Conservation (phyloP, 352 stramenopile genomes). For the Plasmopara viticola region DNA sequence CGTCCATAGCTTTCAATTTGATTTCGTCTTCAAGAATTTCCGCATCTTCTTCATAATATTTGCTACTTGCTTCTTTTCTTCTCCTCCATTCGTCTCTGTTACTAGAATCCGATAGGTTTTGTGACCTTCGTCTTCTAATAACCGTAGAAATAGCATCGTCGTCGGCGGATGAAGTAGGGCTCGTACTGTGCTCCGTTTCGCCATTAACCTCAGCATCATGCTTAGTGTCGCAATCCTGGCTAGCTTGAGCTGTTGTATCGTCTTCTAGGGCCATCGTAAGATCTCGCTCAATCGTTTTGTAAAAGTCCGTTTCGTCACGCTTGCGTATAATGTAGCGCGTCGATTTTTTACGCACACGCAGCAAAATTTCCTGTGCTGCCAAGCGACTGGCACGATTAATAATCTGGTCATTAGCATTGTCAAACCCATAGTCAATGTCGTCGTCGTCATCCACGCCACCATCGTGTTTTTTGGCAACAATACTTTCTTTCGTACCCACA, state of each 20-base stretch:
- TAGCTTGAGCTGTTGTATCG: slow-evolving; percentile 24
- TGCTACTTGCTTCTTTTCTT: slow-evolving; percentile 18
- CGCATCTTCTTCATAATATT: slow-evolving; percentile 33
- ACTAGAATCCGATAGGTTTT: slow-evolving; percentile 18
- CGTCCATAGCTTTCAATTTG: slow-evolving; percentile 36
- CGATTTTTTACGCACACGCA: slow-evolving; percentile 66
- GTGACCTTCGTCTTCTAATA: slow-evolving; percentile 20
- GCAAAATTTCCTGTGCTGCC: slow-evolving; percentile 60
- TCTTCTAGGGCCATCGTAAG: slow-evolving; percentile 71
- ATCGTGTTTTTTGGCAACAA: slow-evolving; percentile 11
- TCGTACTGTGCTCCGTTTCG: slow-evolving; percentile 21
- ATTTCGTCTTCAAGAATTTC: slow-evolving; percentile 45
- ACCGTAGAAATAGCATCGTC: slow-evolving; percentile 11
- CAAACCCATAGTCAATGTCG: slow-evolving; percentile 79
- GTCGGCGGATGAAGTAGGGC: slow-evolving; percentile 16
- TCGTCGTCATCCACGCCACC: slow-evolving; percentile 43
- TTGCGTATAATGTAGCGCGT: slow-evolving; percentile 75
- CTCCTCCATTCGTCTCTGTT: slow-evolving; percentile 20
- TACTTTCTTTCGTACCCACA: slow-evolving; percentile 14
- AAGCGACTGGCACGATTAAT: slow-evolving; percentile 70
- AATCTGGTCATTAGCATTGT: slow-evolving; percentile 77
- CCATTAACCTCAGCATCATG: slow-evolving; percentile 18
- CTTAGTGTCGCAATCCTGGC: slow-evolving; percentile 6
- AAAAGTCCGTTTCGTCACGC: slow-evolving; percentile 65
- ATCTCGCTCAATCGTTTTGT: slow-evolving; percentile 83